Evolutionary conservation across 1,284 basidiomycete genomes (phyloP).

Genomic region (Malassezia arunalokei): DNA sequence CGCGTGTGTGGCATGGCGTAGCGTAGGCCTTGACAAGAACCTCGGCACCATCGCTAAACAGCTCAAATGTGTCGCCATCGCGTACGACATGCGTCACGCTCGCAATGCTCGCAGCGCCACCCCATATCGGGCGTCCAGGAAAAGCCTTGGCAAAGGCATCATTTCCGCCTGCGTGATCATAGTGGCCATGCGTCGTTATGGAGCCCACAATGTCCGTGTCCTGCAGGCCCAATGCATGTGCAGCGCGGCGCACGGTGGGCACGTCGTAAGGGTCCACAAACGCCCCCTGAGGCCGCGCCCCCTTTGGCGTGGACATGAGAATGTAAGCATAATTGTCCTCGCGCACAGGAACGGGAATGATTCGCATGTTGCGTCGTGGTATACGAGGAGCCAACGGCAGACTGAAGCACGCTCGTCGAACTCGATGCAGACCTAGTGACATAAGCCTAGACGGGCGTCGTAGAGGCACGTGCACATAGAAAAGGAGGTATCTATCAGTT

Average conservation of each 20-base stretch:
- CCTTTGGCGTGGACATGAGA: slow-evolving; percentile 25
- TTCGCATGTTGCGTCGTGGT: slow-evolving; percentile 28
- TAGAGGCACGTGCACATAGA: neutral
- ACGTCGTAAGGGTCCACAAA: slow-evolving; percentile 67
- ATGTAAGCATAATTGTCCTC: slow-evolving; percentile 46
- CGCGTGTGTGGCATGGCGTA: slow-evolving; percentile 92
- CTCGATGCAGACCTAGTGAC: neutral
- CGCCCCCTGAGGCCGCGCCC: slow-evolving; percentile 20
- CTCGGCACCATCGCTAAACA: slow-evolving; percentile 17
- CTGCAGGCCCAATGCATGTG: slow-evolving; percentile 50
- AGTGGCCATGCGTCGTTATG: slow-evolving; percentile 43
- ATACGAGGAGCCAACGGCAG: neutral
- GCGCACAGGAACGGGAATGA: slow-evolving; percentile 42
- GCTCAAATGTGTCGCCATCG: slow-evolving; percentile 24
- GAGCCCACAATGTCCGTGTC: slow-evolving; percentile 47
- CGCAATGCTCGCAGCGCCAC: slow-evolving; percentile 62
- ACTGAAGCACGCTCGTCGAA: neutral
- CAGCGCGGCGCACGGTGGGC: slow-evolving; percentile 59
- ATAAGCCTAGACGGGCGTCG: neutral
- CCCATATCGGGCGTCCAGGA: slow-evolving; percentile 64
- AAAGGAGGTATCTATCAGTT: slow-evolving; percentile 6
- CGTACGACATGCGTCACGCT: slow-evolving; percentile 61
- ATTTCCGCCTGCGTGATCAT: slow-evolving; percentile 80
- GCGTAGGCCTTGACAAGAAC: slow-evolving; percentile 50
- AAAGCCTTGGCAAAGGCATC: slow-evolving; percentile 52